phyloP scores from a whole-genome alignment of 225 moss, liverwort and hornwort species.

The Ulota crispa region DNA sequence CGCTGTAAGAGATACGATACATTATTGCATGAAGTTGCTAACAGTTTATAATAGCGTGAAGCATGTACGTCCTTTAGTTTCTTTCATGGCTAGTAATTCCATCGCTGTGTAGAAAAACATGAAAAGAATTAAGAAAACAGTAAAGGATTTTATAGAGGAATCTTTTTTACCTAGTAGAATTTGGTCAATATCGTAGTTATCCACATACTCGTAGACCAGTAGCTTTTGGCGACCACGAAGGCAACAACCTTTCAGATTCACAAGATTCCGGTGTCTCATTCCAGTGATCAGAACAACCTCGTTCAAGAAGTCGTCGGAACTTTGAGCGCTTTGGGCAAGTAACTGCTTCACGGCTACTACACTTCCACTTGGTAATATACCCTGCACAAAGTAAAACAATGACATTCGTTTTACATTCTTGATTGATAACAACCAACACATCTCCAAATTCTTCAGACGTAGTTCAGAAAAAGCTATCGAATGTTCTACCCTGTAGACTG shows the following conservation, averaged over 20 bases:
- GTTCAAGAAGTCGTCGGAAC: constrained; percentile 16
- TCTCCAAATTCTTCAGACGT: not conserved
- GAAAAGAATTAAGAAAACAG: not conserved
- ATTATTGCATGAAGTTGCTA: not conserved
- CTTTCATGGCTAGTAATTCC: too few species aligned
- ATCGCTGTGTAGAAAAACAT: not conserved
- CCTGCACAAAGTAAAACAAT: not conserved
- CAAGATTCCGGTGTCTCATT: constrained; percentile 10
- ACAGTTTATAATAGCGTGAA: not conserved
- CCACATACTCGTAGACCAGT: constrained; percentile 16
- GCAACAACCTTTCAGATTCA: constrained; percentile 23
- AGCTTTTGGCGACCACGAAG: constrained; percentile 12
- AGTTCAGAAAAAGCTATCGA: not conserved
- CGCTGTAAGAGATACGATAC: not conserved
- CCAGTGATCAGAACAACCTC: constrained; percentile 9
- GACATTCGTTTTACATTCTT: not conserved
- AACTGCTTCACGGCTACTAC: constrained; percentile 18
- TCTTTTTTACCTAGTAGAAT: not conserved
- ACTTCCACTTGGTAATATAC: not conserved
- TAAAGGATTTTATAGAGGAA: not conserved
- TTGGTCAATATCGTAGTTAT: constrained; percentile 21
- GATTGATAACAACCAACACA: not conserved
- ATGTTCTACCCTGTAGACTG: constrained; percentile 11
- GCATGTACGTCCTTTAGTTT: not conserved
- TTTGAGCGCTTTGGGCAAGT: not conserved